Evolutionary conservation across 345 rosid species (phyloP).

Genomic region (Combretum micranthum): DNA sequence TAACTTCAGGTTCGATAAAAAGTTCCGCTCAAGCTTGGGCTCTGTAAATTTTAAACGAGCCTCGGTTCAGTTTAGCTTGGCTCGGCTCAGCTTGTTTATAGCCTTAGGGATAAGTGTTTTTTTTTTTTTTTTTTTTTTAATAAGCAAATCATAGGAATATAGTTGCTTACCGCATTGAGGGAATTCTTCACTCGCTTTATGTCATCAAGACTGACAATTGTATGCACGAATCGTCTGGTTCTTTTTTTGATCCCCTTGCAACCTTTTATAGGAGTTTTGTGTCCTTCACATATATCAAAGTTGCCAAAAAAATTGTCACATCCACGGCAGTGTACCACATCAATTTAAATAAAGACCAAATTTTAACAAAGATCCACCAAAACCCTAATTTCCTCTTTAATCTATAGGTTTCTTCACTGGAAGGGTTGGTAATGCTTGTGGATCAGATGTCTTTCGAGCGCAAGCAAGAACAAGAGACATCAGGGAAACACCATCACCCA

Average conservation of each 20-base stretch:
- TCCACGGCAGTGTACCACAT: constrained; percentile 24
- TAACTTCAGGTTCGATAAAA: too few relatives aligned
- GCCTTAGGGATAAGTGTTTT: too few relatives aligned
- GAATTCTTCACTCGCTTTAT: constrained; percentile 26
- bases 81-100: too few relatives aligned
- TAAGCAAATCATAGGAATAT: too few relatives aligned
- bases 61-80: too few relatives aligned
- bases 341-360: constrained; percentile 3
- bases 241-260: constrained; percentile 5
- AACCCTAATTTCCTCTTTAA: neutral
- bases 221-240: constrained; percentile 23
- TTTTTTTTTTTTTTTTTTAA: too few relatives aligned
- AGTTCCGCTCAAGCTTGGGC: too few relatives aligned
- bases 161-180: constrained; percentile 20
- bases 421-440: constrained; percentile 13
- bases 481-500: constrained; percentile 55
- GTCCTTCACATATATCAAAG: constrained; percentile 38
- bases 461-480: constrained; percentile 52
- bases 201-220: constrained; percentile 21
- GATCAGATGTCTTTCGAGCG: constrained; percentile 19
- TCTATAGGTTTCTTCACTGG: neutral
- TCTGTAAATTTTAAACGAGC: too few relatives aligned
- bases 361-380: neutral
- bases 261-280: constrained; percentile 50
- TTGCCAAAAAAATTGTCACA: constrained; percentile 26